Percentiles rank a stretch among this genome's conserved stretches.
Conservation (phyloP, 2,329 filamentous ascomycete genomes). For the Colletotrichum navitas region DNA sequence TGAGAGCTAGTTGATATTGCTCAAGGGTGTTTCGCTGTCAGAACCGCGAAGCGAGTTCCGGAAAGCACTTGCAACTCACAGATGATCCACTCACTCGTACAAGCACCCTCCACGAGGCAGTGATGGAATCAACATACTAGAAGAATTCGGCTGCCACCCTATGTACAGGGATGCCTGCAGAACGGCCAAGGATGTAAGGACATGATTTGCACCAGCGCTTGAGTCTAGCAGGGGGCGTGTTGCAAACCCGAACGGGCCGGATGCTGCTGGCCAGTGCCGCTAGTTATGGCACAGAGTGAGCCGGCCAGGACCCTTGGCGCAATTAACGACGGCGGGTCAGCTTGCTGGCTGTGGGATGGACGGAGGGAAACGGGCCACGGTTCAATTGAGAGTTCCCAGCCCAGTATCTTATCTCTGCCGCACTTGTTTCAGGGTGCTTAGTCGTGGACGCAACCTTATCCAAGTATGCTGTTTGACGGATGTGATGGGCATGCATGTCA, state of each 20-base stretch:
- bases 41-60: background rate
- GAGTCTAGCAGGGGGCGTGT: slow-evolving; percentile 26
- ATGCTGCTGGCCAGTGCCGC: slow-evolving; percentile 31
- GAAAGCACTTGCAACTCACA: background rate
- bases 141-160: slow-evolving; percentile 9
- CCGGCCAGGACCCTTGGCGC: slow-evolving; percentile 4
- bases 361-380: background rate
- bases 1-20: no score
- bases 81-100: background rate
- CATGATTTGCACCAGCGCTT: slow-evolving; percentile 21
- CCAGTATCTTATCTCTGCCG: slow-evolving; percentile 31
- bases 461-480: background rate
- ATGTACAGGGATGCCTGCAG: slow-evolving; percentile 7
- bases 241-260: slow-evolving; percentile 28
- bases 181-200: slow-evolving; percentile 18
- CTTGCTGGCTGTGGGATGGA: slow-evolving; percentile 6
- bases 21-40: background rate
- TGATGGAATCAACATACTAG: background rate
- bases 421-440: background rate
- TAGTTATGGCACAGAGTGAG: slow-evolving; percentile 9
- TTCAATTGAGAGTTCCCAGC: background rate
- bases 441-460: background rate
- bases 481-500: slow-evolving; percentile 31
- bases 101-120: slow-evolving; percentile 4
- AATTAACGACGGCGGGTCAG: background rate